Conservation (phyloP, 129 eudicot species). For the Tagetes erecta region DNA sequence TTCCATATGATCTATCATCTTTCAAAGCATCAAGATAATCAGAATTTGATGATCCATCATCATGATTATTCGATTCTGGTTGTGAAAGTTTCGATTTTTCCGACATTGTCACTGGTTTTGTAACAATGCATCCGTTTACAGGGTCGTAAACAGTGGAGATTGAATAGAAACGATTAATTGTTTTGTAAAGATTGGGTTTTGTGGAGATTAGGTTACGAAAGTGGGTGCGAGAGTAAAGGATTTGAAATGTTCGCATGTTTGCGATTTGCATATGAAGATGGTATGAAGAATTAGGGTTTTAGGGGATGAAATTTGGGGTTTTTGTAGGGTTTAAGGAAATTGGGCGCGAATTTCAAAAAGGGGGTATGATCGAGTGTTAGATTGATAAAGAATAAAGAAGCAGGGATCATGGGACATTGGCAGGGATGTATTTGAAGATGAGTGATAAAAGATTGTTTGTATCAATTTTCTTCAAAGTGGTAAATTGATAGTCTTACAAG, state of each 20-base stretch:
- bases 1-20: constrained; percentile 31
- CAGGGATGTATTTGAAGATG: too few species aligned
- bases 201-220: background rate
- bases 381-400: too few species aligned
- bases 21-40: constrained; percentile 27
- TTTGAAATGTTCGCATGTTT: constrained; percentile 47
- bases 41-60: background rate
- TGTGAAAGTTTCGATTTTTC: constrained; percentile 3
- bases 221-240: constrained; percentile 29
- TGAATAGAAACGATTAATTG: constrained; percentile 13
- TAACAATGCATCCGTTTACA: constrained; percentile 35
- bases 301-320: background rate
- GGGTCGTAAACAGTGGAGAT: constrained; percentile 52
- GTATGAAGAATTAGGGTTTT: constrained; percentile 23
- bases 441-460: too few species aligned
- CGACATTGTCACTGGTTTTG: constrained; percentile 20
- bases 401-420: too few species aligned
- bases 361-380: background rate
- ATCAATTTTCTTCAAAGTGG: too few species aligned
- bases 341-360: constrained; percentile 29
- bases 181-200: constrained; percentile 30
- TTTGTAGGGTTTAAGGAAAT: constrained; percentile 5
- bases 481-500: too few species aligned
- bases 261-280: constrained; percentile 33
- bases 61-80: background rate